Base-by-base conservation (phyloP, 2,329 filamentous ascomycete species). In the Coniochaeta pulveracea region DNA sequence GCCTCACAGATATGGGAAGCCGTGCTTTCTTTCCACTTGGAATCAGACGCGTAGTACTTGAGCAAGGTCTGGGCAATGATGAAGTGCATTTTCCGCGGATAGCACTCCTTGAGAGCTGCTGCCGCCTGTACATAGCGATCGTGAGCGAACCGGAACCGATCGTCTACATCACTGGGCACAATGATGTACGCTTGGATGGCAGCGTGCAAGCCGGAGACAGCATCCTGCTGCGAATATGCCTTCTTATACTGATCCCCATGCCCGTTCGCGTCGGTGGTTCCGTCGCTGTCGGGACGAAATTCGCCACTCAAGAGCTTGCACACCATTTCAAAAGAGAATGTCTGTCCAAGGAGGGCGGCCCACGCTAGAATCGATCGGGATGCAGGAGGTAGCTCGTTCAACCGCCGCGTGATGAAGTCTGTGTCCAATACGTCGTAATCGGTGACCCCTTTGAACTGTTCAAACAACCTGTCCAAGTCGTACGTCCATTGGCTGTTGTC, bases 131-230 rank as follows among this genome's bases (percentile, higher is more conserved):
- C 69, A 47, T 93, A 93, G 34, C 88, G 75, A 53, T 95, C 88
- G 52, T 95, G 88, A 21, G 80, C 77, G 52, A 95, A 95, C 21
- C 77, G 76, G 54, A 94, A 95, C 25, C 77, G 72, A 52, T 94
- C 85, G 47, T 95, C 89, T 2, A 78, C 77, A 40, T 91, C 84
- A 14, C 81, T 84, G 1, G 84, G 72, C 35, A 89, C 74, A 25
- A 96, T 66, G 34, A 95, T 76, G 47, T 83, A 93, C 4, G 80
- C 72, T 45, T 85, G 75, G 12, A 95, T 69, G 8, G 86, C 76
- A 19, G 75, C 76, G 50, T 94, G 85, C n/a, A 96, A 66, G 0
- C 85, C 89, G 26, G 72, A 72, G 4, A 91, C 68, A 1, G 80
- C 70, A 43, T 86, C 81, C 37, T 71, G 63, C 46, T 83, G 74